Base-by-base conservation (phyloP, 2,329 filamentous ascomycete genomes). In the Clonostachys solani region DNA sequence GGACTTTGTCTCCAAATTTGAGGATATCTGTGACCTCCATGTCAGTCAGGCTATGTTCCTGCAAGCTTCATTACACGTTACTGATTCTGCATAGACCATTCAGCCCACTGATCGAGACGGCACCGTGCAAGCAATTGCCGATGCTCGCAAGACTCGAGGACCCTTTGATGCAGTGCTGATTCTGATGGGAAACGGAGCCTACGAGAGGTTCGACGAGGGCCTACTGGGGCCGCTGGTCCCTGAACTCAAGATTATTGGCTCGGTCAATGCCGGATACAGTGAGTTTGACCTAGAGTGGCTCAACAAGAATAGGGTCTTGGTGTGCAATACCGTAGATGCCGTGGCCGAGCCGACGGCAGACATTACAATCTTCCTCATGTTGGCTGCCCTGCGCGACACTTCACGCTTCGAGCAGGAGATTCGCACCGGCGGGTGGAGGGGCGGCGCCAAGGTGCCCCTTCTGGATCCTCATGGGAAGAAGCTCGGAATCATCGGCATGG, bases 291-390 rank as follows among this genome's bases (percentile, higher is more conserved):
- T 74, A 2, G 56, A 67, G 7, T 71, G 65, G 63, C 66, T 73
- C 60, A 64, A 65, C 1, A 46, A 50, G n/a, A 53, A 64, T n/a
- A 63, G 62, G 17, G 67, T 80, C 45, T 72, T 65, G 52, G 80
- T 81, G 55, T 81, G 75, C 59, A 80, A 77, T 50, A 68, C 70
- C 0, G 63, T 72, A 3, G 68, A 80, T 51, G 77, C 74, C 1
- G 74, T 74, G 5, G 70, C 75, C 1, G 71, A 81, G 48, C 73
- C 75, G 1, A 74, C 70, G 0, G 72, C 71, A 1, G 71, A 74
- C 40, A 72, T 74, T 65, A 72, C 74, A 43, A 54, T 63, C 7
- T 62, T 64, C 38, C 46, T 64, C 6, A 56, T 45, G 0, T 44
- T 63, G n/a, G 60, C 56, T 7, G 56, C 68, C 3, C 53, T 79